These are phyloP conservation scores for Xylogone sp. DNA, from an alignment of 2,329 filamentous ascomycete genomes.

Conservation along the genomic window DNA sequence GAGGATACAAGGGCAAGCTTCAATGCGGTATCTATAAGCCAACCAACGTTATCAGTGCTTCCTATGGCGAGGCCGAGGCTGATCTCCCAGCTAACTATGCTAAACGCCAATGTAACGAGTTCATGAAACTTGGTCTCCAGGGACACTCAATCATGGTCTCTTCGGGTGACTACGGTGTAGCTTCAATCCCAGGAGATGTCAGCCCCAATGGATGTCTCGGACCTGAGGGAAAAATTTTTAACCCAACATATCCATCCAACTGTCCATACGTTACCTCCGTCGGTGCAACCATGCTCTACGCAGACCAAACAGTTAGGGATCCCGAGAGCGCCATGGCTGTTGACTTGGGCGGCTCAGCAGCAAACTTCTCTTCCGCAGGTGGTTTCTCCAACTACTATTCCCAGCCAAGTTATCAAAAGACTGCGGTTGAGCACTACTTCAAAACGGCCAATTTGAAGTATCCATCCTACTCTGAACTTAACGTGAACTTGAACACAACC, in stretches of 20 bases:
- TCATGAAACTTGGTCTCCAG: slow-evolving; percentile 47
- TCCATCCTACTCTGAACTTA: slow-evolving; percentile 19
- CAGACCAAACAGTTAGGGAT: slow-evolving; percentile 24
- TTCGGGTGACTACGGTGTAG: slow-evolving; percentile 43
- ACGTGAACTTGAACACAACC: slow-evolving; percentile 1
- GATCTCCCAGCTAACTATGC: slow-evolving; percentile 51
- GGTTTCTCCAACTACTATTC: slow-evolving; percentile 5
- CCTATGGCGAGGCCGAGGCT: slow-evolving; percentile 48
- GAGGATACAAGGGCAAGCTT: slow-evolving; percentile 36
- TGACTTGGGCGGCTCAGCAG: slow-evolving; percentile 10
- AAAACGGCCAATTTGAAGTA: slow-evolving; percentile 9
- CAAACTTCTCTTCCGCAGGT: slow-evolving; percentile 23
- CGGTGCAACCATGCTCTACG: slow-evolving; percentile 27
- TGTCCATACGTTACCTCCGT: slow-evolving; percentile 34
- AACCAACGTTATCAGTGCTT: slow-evolving; percentile 33
- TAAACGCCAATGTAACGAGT: slow-evolving; percentile 45
- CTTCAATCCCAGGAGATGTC: slow-evolving; percentile 24
- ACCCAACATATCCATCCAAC: slow-evolving; percentile 11
- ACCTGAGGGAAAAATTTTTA: slow-evolving; percentile 16
- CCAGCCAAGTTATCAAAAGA: slow-evolving; percentile 1
- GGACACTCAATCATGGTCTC: slow-evolving; percentile 41
- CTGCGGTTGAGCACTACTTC: slow-evolving; percentile 1
- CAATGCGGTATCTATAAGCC: slow-evolving; percentile 16
- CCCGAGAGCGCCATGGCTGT: slow-evolving; percentile 18
- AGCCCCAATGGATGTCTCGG: slow-evolving; percentile 29